Evolutionary conservation across 805 yeast genomes (phyloP), one percentile per base, ranked within the genome.

Genomic region (Spathaspora gorwiae): DNA sequence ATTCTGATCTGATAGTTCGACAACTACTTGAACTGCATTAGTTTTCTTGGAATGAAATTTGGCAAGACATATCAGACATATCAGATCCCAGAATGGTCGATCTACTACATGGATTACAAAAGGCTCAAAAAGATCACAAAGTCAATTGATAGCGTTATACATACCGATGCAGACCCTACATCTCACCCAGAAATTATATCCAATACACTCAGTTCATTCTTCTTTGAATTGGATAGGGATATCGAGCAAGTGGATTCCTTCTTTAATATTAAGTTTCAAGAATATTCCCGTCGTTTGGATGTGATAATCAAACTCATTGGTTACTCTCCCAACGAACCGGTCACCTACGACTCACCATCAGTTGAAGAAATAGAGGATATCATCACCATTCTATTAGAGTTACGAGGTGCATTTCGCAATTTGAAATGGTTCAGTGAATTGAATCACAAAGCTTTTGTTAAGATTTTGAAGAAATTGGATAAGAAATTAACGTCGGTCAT

Each of bases 71-170:
- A 87, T 53, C 68, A 81, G 30, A 73, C 86, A 40, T 95, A 92
- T 65, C 96, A 90, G 71, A 89, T 90, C 46, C 97, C 97, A 3
- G 96, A 90, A 65, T 92, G 98, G 98, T 74, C 81, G 41, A 78
- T 79, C 47, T 77, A 76, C 56, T 92, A 92, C 59, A 78, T 92
- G 74, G 86, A 88, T 66, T 92, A 92, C 66, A 92, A 90, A 62
- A 80, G 76, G 40, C 73, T 92, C 54, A 92, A 92, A 69, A 83
- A 85, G 57, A 79, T 80, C 55, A 87, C 92, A 65, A 87, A 87
- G 61, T 75, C 73, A 36, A 78, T 87, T 24, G 77, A 73, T 30
- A 26, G 15, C 10, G n/a, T 26, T 12, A 31, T 14, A n/a, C 52
- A 51, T 4, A 70, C 51, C 1, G 19, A 37, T 34, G 52, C 42